phyloP scores from a whole-genome alignment of 1,284 basidiomycete genomes.

The Vanrija pseudolonga region DNA sequence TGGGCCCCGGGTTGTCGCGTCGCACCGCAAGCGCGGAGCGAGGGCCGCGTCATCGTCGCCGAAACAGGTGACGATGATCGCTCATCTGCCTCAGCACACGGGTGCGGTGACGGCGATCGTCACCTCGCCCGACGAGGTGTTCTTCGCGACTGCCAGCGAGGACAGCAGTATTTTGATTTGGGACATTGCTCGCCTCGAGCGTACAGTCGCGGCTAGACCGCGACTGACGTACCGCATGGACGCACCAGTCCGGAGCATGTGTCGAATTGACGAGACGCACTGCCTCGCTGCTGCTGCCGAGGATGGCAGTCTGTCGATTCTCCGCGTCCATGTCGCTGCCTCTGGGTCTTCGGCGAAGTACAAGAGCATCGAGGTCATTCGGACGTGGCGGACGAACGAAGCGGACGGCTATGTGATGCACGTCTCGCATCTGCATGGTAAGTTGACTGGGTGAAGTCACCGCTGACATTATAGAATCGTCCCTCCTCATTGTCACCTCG shows the following conservation, averaged over 20 bases:
- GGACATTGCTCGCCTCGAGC: conserved; percentile 73
- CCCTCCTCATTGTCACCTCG: conserved; percentile 76
- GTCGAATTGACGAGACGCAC: conserved; percentile 75
- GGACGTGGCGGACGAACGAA: conserved; percentile 26
- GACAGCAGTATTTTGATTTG: conserved; percentile 80
- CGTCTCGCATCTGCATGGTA: conserved; percentile 35
- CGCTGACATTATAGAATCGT: conserved; percentile 33
- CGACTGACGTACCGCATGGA: conserved; percentile 48
- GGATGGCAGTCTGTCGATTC: conserved; percentile 77
- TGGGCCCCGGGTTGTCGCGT: conserved; percentile 74
- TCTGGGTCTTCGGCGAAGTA: conserved; percentile 69
- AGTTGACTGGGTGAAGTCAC: conserved; percentile 1
- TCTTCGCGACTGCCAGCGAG: conserved; percentile 85
- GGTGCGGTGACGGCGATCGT: conserved; percentile 74
- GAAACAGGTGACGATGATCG: conserved; percentile 70
- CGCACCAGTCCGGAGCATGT: conserved; percentile 72
- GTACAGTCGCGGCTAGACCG: conserved; percentile 58
- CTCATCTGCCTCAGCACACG: conserved; percentile 79
- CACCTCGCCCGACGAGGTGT: conserved; percentile 88
- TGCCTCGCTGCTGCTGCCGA: conserved; percentile 84
- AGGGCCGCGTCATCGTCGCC: conserved; percentile 54
- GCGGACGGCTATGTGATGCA: conserved; percentile 32
- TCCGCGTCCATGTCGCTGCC: conserved; percentile 68
- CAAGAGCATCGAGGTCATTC: conserved; percentile 64
- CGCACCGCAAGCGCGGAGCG: conserved; percentile 67